Base-by-base conservation (phyloP, 208 protist genomes). In the Wallacemonas sp. region DNA sequence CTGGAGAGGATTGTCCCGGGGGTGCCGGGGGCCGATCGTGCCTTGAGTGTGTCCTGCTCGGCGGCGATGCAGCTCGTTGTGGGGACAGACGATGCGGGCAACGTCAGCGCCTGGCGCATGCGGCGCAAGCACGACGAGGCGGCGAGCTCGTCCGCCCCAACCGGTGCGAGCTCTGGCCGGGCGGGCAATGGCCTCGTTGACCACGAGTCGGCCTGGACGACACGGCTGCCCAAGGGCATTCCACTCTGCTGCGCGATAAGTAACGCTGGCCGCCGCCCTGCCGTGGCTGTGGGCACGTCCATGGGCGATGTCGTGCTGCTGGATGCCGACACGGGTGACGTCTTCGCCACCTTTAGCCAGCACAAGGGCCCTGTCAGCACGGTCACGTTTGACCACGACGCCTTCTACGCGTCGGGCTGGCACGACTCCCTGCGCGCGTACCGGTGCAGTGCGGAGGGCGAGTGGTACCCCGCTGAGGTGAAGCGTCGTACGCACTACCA, bases 401-500 rank as follows among this genome's bases (percentile, higher is more conserved):
- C 74, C 24, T 80, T 96, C 26, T 96, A 81, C 58, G 87, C 84
- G 54, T 91, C 85, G 0, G 90, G 90, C 22, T 96, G 88, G 87
- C 90, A 96, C 71, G 90, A 96, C 65, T 88, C 80, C 26, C 80
- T 96, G 33, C 90, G 90, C 19, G 69, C 73, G 8, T 87, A 83
- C 70, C 77, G 81, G 22, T 81, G 62, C 53, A 44, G 58, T 19
- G 51, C 28, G 5, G 66, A 74, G 9, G 72, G 68, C 15, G 81
- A 84, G 65, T 96, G 87, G 86, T 83, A 84, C 68, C 87, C 90
- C 11, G 86, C 86, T 2, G 85, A 96, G 61, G 90, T 96, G 66
- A 96, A 96, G 72, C 85, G 90, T 0, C 90, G 90, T 54, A 93
- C 87, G 39, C 90, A 96, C 60, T 94, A 96, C 74, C 90, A 96